These are phyloP conservation scores for Endocarpon pusillum DNA, from an alignment of 495 filamentous ascomycete species.

Conservation along the genomic window DNA sequence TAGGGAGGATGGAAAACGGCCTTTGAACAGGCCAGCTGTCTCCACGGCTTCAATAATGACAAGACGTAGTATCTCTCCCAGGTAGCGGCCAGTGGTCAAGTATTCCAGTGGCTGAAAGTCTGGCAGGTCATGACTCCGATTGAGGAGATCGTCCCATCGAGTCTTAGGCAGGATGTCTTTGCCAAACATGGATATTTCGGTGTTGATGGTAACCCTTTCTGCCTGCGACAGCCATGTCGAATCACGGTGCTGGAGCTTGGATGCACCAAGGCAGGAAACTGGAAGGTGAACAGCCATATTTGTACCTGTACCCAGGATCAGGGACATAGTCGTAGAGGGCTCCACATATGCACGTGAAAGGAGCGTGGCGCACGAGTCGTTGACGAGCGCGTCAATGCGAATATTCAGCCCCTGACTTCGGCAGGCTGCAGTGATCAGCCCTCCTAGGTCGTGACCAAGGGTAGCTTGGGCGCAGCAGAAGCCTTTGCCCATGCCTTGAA, in stretches of 20 bases:
- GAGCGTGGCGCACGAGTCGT: constrained; percentile 69
- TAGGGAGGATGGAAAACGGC: constrained; percentile 42
- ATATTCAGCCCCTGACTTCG: constrained; percentile 29
- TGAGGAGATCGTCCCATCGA: constrained; percentile 58
- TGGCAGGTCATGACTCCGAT: constrained; percentile 49
- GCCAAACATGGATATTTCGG: constrained; percentile 77
- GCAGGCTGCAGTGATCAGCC: constrained; percentile 40
- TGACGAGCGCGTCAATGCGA: constrained; percentile 56
- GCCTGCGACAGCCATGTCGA: constrained; percentile 30
- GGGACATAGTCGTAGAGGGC: constrained; percentile 46
- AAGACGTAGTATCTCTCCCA: constrained; percentile 68
- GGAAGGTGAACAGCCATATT: constrained; percentile 65
- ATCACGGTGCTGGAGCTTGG: constrained; percentile 36
- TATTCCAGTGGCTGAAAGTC: constrained; percentile 86
- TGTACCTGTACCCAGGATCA: constrained; percentile 74
- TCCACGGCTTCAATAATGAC: constrained; percentile 54
- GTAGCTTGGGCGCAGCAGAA: constrained; percentile 41
- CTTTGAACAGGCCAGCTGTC: constrained; percentile 29
- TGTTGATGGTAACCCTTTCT: constrained; percentile 62
- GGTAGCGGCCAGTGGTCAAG: constrained; percentile 71
- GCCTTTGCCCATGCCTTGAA: constrained; percentile 52
- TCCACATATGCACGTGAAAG: constrained; percentile 60
- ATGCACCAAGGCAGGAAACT: constrained; percentile 42
- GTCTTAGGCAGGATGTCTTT: constrained; percentile 48
- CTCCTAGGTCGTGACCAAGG: constrained; percentile 38